Base-by-base conservation (phyloP, 192 early-diverging fungal species). In the Rhizophagus clarus region DNA sequence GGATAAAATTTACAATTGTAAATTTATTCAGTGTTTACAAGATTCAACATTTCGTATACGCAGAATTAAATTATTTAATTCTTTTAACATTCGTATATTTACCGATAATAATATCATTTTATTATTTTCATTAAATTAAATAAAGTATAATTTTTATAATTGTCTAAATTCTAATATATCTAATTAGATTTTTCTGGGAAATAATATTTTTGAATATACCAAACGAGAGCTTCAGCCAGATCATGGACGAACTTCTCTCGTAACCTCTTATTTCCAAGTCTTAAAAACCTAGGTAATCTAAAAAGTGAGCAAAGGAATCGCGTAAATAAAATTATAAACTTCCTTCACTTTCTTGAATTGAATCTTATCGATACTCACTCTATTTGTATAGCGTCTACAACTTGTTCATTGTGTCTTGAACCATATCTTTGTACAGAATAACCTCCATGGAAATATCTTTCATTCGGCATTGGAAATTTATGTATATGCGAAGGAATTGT, bases 351-450 rank as follows among this genome's bases (percentile, higher is more conserved):
- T 45, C 42, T 45, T 45, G 5, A 40, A 40, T 40, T 37, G 32
- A 42, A 42, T 42, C 8, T 42, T 15, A 3, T 56, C 1, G 20
- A 22, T 22, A 56, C 51, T 56, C n/a, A 56, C 51, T 74, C 73
- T 28, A 74, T 24, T 61, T 74, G 73, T 29, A 74, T 56, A 1
- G 73, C 73, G 24, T 74, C 73, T 15, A 74, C 31, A 40, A 28
- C 40, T 12, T 42, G 22, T 31, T 45, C 73, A 74, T 74, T 61
- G 12, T 34, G 14, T n/a, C 31, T 34, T 29, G 73, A 74, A 32
- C 73, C 73, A 60, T 74, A 74, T n/a, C 22, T 49, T 29, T 28
- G 73, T 12, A 74, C 49, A 32, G 73, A 74, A 74, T 60, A 74
- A 74, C 73, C 73, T 9, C 73, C 73, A 17, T 24, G 31, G 3